phyloP scores from a whole-genome alignment of 2,329 filamentous ascomycete genomes.

The Calonectria fujianensis region DNA sequence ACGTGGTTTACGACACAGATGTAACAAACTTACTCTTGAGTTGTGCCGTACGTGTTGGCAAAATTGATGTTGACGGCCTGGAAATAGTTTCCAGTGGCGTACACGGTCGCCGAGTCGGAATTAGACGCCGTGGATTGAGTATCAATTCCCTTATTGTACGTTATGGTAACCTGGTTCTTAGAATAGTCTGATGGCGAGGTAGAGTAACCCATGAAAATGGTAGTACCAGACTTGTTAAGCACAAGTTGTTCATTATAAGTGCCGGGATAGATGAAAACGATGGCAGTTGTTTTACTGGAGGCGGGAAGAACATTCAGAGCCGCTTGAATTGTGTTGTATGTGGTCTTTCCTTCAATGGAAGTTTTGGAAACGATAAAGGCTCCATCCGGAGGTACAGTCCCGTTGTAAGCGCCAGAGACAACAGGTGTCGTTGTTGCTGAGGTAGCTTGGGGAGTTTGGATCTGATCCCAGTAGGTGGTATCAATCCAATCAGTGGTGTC shows the following conservation, averaged over 20 bases:
- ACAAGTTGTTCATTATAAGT: conserved; percentile 74
- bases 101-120: conserved; percentile 52
- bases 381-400: conserved; percentile 61
- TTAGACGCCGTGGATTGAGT: conserved; percentile 50
- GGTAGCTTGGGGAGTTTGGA: conserved; percentile 48
- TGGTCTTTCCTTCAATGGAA: conserved; percentile 47
- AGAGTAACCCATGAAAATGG: conserved; percentile 49
- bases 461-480: conserved; percentile 48
- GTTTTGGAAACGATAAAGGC: conserved; percentile 63
- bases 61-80: conserved; percentile 54
- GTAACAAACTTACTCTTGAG: conserved; percentile 41
- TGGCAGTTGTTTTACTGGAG: conserved; percentile 50
- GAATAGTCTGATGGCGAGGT: conserved; percentile 52
- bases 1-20: neutral
- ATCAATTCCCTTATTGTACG: conserved; percentile 49
- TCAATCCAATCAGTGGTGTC: conserved; percentile 53
- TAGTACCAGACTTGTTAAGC: conserved; percentile 42
- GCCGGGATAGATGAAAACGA: conserved; percentile 64
- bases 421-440: conserved; percentile 41
- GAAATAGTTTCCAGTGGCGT: conserved; percentile 51
- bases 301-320: conserved; percentile 52
- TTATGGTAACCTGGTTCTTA: conserved; percentile 51
- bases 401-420: conserved; percentile 59
- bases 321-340: conserved; percentile 54
- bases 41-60: conserved; percentile 48